These are phyloP conservation scores for Monosporozyma servazzii DNA, from an alignment of 805 yeast genomes.

Conservation along the genomic window DNA sequence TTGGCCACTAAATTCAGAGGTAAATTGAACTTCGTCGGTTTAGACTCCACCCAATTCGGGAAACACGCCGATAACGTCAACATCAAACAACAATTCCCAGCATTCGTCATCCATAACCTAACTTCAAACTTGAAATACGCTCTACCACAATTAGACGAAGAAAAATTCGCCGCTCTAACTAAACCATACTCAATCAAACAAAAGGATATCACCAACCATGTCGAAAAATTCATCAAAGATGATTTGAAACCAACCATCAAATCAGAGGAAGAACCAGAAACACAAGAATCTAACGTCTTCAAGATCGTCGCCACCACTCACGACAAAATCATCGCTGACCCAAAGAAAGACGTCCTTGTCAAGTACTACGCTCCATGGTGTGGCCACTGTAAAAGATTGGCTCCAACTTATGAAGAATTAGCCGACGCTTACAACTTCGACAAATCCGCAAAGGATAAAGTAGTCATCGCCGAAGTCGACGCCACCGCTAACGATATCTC, in stretches of 20 bases:
- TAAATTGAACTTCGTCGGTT: conserved; percentile 73
- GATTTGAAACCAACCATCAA: conserved; percentile 63
- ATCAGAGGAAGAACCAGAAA: conserved; percentile 78
- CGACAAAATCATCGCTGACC: conserved; percentile 52
- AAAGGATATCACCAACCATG: conserved; percentile 49
- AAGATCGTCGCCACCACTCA: conserved; percentile 81
- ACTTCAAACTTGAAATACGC: conserved; percentile 66
- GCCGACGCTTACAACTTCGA: conserved; percentile 57
- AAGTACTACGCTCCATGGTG: conserved; percentile 98
- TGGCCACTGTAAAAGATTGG: conserved; percentile 90
- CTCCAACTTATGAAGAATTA: conserved; percentile 82
- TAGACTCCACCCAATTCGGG: conserved; percentile 75
- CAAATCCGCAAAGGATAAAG: conserved; percentile 39
- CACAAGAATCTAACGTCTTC: conserved; percentile 65
- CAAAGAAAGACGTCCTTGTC: conserved; percentile 62
- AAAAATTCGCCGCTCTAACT: conserved; percentile 19
- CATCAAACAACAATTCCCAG: conserved; percentile 82
- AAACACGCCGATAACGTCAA: conserved; percentile 83
- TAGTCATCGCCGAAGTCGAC: conserved; percentile 78
- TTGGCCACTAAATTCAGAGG: conserved; percentile 75
- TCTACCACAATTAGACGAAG: conserved; percentile 45
- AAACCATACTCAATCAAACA: conserved; percentile 36
- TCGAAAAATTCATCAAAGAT: conserved; percentile 55
- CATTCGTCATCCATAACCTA: conserved; percentile 77
- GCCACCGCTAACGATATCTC: conserved; percentile 80